Conservation (phyloP, 2,329 filamentous ascomycete species). For the Diaporthe ilicicola region DNA sequence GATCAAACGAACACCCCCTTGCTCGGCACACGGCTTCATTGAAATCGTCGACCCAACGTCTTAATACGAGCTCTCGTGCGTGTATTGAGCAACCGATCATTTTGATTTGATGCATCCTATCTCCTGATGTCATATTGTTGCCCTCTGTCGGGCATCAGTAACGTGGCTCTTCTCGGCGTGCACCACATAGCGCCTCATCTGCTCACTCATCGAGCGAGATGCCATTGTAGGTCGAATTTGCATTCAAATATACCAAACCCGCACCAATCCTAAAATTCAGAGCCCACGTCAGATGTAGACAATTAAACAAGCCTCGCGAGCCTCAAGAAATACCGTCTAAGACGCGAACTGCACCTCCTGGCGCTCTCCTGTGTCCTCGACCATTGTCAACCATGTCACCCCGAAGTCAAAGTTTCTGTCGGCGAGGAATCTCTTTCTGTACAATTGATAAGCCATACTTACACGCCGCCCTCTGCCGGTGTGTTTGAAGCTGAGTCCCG, state of each 20-base stretch:
- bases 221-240: not conserved
- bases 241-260: not conserved
- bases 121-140: not conserved
- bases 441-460: constrained; percentile 37
- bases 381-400: not conserved
- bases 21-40: constrained; percentile 15
- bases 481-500: constrained; percentile 43
- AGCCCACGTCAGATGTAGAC: not conserved
- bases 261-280: not conserved
- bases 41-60: not conserved
- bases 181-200: not conserved
- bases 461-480: constrained; percentile 41
- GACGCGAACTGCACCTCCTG: not conserved
- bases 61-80: not conserved
- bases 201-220: not conserved
- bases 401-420: not conserved
- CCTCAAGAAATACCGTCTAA: not conserved
- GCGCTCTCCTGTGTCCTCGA: not conserved
- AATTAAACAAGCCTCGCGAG: not conserved
- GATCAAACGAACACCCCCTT: constrained; percentile 30
- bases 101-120: not conserved
- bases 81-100: not conserved
- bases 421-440: not conserved
- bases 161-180: too few species aligned
- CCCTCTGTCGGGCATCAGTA: not conserved